Evolutionary conservation across 495 filamentous ascomycete genomes (phyloP), one percentile per base, ranked within the genome.

Genomic region (Hypoxylon trugodes): DNA sequence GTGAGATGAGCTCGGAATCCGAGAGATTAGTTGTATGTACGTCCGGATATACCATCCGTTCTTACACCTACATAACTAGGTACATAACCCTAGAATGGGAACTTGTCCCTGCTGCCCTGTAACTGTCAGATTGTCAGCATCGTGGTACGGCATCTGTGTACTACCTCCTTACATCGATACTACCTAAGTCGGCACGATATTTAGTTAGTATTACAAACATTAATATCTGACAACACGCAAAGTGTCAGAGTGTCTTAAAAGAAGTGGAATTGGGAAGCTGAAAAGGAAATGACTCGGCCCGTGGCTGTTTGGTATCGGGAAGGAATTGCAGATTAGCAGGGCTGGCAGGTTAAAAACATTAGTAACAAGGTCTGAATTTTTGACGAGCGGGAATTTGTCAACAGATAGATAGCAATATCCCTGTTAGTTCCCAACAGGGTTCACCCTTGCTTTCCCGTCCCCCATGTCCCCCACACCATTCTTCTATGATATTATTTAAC

Each of bases 71-170:
- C n/a, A n/a, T n/a, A n/a, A n/a, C n/a, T n/a, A n/a, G n/a, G n/a
- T n/a, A n/a, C n/a, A n/a, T n/a, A n/a, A n/a, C n/a, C n/a, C n/a
- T n/a, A n/a, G n/a, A n/a, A n/a, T n/a, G n/a, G n/a, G n/a, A n/a
- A n/a, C n/a, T n/a, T n/a, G n/a, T n/a, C n/a, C n/a, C n/a, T n/a
- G n/a, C n/a, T n/a, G n/a, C 61, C 48, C 59, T 55, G 38, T 53
- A 49, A 21, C 35, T 36, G 61, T 59, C 61, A 65, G 49, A 40
- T 45, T 48, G 52, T 43, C 36, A 55, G 50, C 45, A 36, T 60
- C 7, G 25, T 59, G 7, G 26, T 25, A 59, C 36, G 38, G 40
- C 16, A 15, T 13, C n/a, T 26, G 24, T n/a, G 9, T 54, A 32
- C 15, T 41, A 54, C 37, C 40, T 43, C 10, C 32, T 9, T 36